Evolutionary conservation across 1,284 basidiomycete species (phyloP).

Genomic region (Laetiporus sulphureus): DNA sequence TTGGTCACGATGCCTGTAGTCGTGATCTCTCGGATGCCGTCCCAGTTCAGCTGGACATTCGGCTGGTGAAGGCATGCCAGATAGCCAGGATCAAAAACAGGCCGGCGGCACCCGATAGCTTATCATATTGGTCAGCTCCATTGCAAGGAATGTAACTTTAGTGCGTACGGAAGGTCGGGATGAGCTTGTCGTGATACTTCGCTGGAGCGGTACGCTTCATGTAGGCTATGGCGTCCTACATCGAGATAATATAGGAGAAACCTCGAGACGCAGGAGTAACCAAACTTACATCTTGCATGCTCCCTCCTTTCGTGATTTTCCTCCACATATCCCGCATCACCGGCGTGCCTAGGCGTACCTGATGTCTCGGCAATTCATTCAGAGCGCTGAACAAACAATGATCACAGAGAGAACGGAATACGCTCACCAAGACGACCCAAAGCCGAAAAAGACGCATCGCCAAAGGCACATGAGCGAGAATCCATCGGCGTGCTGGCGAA

Average conservation of each 20-base stretch:
- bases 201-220: constrained; percentile 31
- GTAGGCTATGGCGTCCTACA: constrained; percentile 25
- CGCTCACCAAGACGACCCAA: constrained; percentile 18
- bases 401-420: neutral
- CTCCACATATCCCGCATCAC: too few relatives aligned
- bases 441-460: constrained; percentile 30
- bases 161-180: constrained; percentile 38
- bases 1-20: constrained; percentile 31
- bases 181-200: constrained; percentile 33
- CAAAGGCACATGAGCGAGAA: constrained; percentile 35
- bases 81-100: constrained; percentile 32
- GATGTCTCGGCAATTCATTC: neutral
- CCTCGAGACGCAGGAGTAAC: too few relatives aligned
- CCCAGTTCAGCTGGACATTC: constrained; percentile 36
- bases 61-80: constrained; percentile 31
- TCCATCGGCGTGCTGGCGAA: constrained; percentile 26
- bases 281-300: too few relatives aligned
- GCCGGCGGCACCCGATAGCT: constrained; percentile 30
- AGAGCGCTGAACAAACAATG: neutral
- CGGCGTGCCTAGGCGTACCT: neutral
- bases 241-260: too few relatives aligned
- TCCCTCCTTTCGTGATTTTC: too few relatives aligned
- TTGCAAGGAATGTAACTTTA: neutral
- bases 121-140: neutral
- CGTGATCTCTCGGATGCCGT: constrained; percentile 30